Evolutionary conservation across 176 grass and related monocot genomes (phyloP), one percentile per base, ranked within the genome.

Genomic region (Pontederia paniculata): DNA sequence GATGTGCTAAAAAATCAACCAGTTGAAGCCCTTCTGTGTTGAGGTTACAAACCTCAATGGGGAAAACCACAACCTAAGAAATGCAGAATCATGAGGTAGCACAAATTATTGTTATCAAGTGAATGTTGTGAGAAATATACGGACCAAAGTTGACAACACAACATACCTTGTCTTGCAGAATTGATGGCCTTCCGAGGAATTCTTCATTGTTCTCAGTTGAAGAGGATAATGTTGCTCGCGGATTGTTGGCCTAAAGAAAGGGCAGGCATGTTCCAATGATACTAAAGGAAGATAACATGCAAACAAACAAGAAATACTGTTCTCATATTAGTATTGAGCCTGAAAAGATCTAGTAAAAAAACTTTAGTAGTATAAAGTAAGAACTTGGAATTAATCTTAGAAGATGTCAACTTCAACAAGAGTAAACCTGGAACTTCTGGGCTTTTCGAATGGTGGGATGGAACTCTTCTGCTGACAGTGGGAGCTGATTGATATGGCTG

Each of bases 361-460:
- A 45, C 60, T 60, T 86, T 54, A 84, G 59, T 81, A 68, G 20
- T 44, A 87, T 55, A 65, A 57, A 8, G 83, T 74, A 44, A 58
- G 67, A 23, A 80, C 31, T 1, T 37, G 28, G 7, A 37, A 16
- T 70, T 57, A 56, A 31, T 56, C 23, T 31, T 21, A 42, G 56
- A 48, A 70, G 63, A 80, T 62, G 50, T 64, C 44, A 49, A 66
- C 63, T 65, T 23, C 37, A 69, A 56, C 58, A 80, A 60, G 41
- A 78, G 83, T 59, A 50, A 65, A 97, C 91, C 82, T 97, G 63
- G 86, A 97, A 60, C 49, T 74, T 44, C 86, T 82, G 23, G 91
- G 91, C 59, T 64, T 76, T 87, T 97, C 90, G 71, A 90, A 97
- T 69, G 74, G 71, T 67, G 91, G 73, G 73, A 80, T 20, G 64